Evolutionary conservation across 345 rosid species (phyloP).

Genomic region (Melaleuca alternifolia): DNA sequence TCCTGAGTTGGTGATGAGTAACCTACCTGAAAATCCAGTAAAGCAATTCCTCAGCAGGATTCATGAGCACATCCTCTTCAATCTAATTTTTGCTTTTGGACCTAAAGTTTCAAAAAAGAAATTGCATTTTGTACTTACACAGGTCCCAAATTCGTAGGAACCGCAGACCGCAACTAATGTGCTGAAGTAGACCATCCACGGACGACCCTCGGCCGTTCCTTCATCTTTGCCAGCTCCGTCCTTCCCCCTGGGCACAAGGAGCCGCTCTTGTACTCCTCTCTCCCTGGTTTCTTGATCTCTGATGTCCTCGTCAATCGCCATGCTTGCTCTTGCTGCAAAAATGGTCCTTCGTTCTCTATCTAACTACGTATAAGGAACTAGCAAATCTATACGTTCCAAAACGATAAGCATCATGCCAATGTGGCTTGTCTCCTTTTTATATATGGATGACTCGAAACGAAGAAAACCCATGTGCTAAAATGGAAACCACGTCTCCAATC

Average conservation of each 20-base stretch:
- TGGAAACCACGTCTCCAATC: background rate
- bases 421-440: background rate
- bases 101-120: no score
- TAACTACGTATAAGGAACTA: background rate
- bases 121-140: background rate
- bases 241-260: no score
- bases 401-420: background rate
- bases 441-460: background rate
- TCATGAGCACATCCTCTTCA: background rate
- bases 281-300: no score
- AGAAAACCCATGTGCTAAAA: background rate
- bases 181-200: slow-evolving; percentile 71
- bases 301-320: no score
- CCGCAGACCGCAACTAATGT: slow-evolving; percentile 83
- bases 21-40: slow-evolving; percentile 50
- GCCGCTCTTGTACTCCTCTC: no score
- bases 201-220: no score
- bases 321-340: no score
- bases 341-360: no score
- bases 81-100: background rate
- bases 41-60: background rate
- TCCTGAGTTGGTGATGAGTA: slow-evolving; percentile 84
- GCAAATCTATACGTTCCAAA: background rate
- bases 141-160: slow-evolving; percentile 72
- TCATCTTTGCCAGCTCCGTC: no score